These are phyloP conservation scores for Passalora sequoiae DNA, from an alignment of 2,329 filamentous ascomycete genomes.

Conservation along the genomic window DNA sequence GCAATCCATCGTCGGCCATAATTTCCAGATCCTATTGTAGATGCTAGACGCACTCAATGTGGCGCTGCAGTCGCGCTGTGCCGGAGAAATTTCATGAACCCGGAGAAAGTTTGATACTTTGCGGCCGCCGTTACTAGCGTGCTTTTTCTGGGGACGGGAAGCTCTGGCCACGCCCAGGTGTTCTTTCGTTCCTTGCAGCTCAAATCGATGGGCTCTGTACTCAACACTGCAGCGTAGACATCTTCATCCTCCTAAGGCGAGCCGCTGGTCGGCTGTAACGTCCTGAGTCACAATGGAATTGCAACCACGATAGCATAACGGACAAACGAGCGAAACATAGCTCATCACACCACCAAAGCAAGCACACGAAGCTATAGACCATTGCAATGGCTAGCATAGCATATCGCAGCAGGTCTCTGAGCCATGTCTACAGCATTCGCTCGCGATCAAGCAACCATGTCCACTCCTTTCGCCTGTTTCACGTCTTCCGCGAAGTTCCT, in stretches of 20 bases:
- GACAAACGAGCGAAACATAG: not conserved
- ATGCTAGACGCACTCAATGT: too few species aligned
- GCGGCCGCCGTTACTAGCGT: slow-evolving; percentile 1
- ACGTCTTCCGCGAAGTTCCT: slow-evolving; percentile 70
- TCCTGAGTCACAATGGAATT: not conserved
- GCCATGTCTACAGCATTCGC: slow-evolving; percentile 1
- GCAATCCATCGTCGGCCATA: slow-evolving; percentile 94
- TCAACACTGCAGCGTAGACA: slow-evolving; percentile 11
- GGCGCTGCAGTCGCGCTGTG: too few species aligned
- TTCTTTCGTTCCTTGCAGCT: too few species aligned
- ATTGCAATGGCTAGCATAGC: slow-evolving; percentile 3
- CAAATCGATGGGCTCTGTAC: too few species aligned
- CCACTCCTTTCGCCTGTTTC: slow-evolving; percentile 45
- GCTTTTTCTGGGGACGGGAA: too few species aligned
- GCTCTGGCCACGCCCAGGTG: not conserved
- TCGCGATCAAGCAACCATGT: not conserved
- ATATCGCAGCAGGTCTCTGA: not conserved
- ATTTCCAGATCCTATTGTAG: not conserved
- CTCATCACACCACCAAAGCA: not conserved
- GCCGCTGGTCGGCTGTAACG: not conserved
- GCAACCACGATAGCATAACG: not conserved
- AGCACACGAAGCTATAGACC: not conserved
- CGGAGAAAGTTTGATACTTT: not conserved
- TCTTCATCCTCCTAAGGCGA: slow-evolving; percentile 7
- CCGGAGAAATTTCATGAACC: slow-evolving; percentile 4